phyloP scores from a whole-genome alignment of 2,329 filamentous ascomycete genomes.

The Pseudogymnoascus sp. region DNA sequence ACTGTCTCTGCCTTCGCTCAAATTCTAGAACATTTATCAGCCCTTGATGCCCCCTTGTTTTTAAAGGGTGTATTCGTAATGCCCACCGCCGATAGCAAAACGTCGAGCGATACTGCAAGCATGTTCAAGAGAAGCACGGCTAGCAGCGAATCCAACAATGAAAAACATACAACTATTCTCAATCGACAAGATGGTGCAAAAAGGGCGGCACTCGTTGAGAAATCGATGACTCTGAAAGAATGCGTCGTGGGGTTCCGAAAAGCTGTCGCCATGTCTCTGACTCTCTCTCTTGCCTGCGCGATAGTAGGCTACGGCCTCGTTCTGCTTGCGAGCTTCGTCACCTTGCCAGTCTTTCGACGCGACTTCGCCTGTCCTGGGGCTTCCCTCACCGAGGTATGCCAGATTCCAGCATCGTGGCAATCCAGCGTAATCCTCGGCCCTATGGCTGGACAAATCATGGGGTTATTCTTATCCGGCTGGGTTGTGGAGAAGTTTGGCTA shows the following conservation, averaged over 20 bases:
- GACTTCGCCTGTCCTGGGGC: constrained; percentile 23
- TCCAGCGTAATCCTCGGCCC: constrained; percentile 35
- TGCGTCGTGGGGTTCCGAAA: constrained; percentile 77
- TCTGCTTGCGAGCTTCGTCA: constrained; percentile 67
- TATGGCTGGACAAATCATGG: constrained; percentile 29
- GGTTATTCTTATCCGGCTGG: constrained; percentile 10
- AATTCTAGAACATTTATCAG: not conserved
- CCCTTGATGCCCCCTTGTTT: not conserved
- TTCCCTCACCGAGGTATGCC: constrained; percentile 25
- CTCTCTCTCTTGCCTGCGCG: constrained; percentile 77
- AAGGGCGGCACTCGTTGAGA: not conserved
- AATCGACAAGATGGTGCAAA: not conserved
- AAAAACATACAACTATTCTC: not conserved
- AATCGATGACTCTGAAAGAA: constrained; percentile 35
- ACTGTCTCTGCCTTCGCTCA: not conserved
- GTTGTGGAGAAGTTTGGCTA: constrained; percentile 28
- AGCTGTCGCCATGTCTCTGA: constrained; percentile 70
- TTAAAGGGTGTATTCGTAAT: constrained; percentile 2
- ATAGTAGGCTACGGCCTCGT: constrained; percentile 85
- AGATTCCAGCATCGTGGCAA: constrained; percentile 37
- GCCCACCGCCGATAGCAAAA: not conserved
- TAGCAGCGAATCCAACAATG: not conserved
- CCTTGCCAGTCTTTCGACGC: constrained; percentile 22
- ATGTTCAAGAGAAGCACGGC: not conserved
- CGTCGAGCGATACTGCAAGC: not conserved